Evolutionary conservation across 306 rosid species (phyloP).

Genomic region (Cucumis hystrix): DNA sequence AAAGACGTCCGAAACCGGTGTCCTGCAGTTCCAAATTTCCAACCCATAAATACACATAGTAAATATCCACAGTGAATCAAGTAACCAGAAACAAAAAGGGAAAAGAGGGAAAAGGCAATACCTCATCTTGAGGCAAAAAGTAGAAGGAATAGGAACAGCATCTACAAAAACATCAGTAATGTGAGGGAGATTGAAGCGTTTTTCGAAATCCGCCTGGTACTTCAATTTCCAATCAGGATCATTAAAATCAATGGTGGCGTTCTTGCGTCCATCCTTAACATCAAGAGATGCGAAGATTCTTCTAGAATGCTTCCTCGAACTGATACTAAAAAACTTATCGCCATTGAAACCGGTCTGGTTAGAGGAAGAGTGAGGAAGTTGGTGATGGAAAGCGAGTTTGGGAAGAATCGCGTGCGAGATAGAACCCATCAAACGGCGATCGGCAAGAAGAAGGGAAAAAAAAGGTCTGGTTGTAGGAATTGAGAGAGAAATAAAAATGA

Average conservation of each 20-base stretch:
- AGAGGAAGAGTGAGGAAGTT: constrained; percentile 8
- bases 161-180: constrained; percentile 53
- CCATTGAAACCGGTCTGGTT: constrained; percentile 2
- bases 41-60: neutral
- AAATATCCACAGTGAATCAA: neutral
- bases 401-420: constrained; percentile 41
- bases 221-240: constrained; percentile 84
- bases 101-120: neutral
- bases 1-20: constrained; percentile 49
- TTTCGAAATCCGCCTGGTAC: constrained; percentile 58
- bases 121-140: constrained; percentile 97
- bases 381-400: constrained; percentile 22
- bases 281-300: constrained; percentile 17
- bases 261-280: constrained; percentile 7
- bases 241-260: constrained; percentile 36
- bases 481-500: neutral
- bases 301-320: neutral
- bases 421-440: constrained; percentile 38
- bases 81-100: neutral
- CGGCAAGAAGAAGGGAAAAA: neutral
- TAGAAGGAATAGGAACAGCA: constrained; percentile 67
- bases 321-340: constrained; percentile 1
- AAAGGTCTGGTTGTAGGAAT: neutral
- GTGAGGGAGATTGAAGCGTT: constrained; percentile 76
- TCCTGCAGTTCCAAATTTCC: constrained; percentile 25